Percentiles rank a stretch among this genome's conserved stretches.
These are phyloP conservation scores for Aegilops longissima DNA, from an alignment of 176 grass and related monocot genomes.

Conservation along the genomic window DNA sequence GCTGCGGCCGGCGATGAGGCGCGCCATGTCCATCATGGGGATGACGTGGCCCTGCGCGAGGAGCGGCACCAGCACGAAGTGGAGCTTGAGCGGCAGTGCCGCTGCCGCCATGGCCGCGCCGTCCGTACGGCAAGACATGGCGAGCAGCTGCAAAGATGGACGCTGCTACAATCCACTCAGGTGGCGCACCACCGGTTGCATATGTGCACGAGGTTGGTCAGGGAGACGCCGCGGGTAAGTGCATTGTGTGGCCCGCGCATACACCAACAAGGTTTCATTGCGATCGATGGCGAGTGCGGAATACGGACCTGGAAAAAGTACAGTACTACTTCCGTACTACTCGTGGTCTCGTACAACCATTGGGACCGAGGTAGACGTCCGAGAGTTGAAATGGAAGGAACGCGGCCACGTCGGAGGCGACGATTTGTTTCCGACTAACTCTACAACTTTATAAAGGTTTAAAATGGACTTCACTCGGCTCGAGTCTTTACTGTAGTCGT, in stretches of 20 bases:
- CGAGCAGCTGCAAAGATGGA: neutral
- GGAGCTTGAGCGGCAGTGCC: conserved; percentile 7
- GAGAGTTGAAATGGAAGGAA: too few species aligned
- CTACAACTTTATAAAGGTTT: too few species aligned
- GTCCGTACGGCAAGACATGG: neutral
- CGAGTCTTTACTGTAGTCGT: too few species aligned
- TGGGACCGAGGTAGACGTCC: too few species aligned
- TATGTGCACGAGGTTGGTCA: neutral
- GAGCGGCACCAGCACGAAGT: conserved; percentile 59
- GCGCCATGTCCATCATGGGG: conserved; percentile 52
- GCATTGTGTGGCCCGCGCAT: neutral
- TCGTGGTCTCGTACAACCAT: too few species aligned
- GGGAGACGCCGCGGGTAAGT: neutral
- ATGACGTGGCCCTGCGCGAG: conserved; percentile 62
- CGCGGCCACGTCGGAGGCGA: too few species aligned
- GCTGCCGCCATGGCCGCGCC: neutral
- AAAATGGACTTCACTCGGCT: too few species aligned
- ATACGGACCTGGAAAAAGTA: too few species aligned
- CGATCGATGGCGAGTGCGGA: neutral
- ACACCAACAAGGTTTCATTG: neutral
- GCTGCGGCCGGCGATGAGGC: conserved; percentile 34
- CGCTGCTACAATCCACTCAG: neutral
- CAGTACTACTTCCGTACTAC: too few species aligned
- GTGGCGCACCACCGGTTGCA: neutral
- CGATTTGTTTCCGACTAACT: too few species aligned